Conservation (phyloP, 108 stramenopile species). For the Cyclostephanos tholiformis region DNA sequence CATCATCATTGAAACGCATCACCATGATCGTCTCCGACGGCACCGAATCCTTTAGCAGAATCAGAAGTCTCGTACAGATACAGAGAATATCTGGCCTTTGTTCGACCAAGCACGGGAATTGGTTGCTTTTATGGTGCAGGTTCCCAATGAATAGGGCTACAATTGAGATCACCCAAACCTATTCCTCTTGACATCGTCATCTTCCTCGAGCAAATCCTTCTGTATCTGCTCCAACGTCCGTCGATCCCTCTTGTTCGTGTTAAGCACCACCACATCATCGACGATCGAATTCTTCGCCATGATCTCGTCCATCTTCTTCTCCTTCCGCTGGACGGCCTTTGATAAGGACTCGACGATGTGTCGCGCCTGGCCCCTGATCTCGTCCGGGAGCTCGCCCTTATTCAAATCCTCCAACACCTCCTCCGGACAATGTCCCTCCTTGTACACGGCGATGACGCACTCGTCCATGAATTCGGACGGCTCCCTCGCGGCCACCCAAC, state of each 20-base stretch:
- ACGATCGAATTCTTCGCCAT: conserved; percentile 37
- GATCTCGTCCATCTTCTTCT: conserved; percentile 43
- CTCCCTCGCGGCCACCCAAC: conserved; percentile 86
- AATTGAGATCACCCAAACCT: conserved; percentile 20
- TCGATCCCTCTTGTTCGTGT: conserved; percentile 82
- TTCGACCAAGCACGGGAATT: no score
- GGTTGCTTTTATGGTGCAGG: background rate
- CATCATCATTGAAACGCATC: no score
- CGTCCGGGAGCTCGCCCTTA: conserved; percentile 79
- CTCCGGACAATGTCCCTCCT: conserved; percentile 79
- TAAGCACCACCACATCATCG: conserved; percentile 64
- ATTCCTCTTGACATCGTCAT: conserved; percentile 31
- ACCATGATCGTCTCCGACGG: no score
- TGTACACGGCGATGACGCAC: conserved; percentile 71
- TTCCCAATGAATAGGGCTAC: background rate
- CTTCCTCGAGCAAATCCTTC: conserved; percentile 47
- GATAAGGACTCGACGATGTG: conserved; percentile 62
- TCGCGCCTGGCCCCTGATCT: conserved; percentile 69
- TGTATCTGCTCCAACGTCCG: conserved; percentile 86
- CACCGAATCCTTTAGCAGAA: no score
- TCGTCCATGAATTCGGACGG: conserved; percentile 86
- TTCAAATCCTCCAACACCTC: conserved; percentile 85
- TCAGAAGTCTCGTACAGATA: no score
- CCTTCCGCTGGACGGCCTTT: conserved; percentile 50
- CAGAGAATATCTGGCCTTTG: no score